Evolutionary conservation across 768 basidiomycete genomes (phyloP).

Genomic region (Kwoniella newhampshirensis): DNA sequence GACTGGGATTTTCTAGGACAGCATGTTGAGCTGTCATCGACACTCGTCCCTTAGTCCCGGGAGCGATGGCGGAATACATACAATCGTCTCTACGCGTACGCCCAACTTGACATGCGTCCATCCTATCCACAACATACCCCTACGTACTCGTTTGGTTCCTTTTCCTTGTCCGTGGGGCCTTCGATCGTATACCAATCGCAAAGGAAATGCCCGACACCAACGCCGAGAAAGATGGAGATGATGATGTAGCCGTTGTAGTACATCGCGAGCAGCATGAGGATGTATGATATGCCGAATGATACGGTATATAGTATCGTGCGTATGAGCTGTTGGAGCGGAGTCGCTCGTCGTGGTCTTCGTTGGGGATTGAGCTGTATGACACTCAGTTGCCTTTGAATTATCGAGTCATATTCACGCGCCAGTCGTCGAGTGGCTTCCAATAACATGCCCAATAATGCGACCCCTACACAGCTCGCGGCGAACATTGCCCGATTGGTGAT

Average conservation of each 20-base stretch:
- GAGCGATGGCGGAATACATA: no score
- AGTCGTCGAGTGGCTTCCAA: conserved; percentile 47
- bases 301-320: conserved; percentile 35
- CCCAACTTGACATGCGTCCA: no score
- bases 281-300: conserved; percentile 26
- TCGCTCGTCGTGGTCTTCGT: conserved; percentile 16
- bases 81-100: no score
- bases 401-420: conserved; percentile 45
- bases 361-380: conserved; percentile 10
- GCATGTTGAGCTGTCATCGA: no score
- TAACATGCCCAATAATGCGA: conserved; percentile 45
- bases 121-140: no score
- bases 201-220: conserved; percentile 35
- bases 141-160: not conserved
- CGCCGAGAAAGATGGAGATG: conserved; percentile 43
- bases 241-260: conserved; percentile 50
- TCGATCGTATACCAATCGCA: conserved; percentile 30
- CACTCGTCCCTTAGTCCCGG: no score
- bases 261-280: conserved; percentile 43
- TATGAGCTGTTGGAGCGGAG: conserved; percentile 38
- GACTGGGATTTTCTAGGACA: no score
- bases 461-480: conserved; percentile 48
- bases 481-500: conserved; percentile 42
- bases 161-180: conserved; percentile 8
- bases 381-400: conserved; percentile 22